Evolutionary conservation across 768 basidiomycete species (phyloP).

Genomic region (Agaricus subrufescens): DNA sequence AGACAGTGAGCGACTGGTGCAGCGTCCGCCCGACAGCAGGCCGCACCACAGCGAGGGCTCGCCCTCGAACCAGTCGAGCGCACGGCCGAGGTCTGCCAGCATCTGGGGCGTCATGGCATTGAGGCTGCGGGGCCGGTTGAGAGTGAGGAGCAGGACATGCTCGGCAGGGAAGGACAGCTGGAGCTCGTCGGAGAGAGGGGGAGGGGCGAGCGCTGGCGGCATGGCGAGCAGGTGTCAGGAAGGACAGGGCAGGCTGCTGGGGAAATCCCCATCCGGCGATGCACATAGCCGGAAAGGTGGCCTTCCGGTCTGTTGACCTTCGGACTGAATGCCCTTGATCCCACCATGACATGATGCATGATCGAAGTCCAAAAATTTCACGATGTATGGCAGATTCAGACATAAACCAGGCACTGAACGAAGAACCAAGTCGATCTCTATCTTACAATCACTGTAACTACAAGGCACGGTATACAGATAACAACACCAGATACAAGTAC

Average conservation of each 20-base stretch:
- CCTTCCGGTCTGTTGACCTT: background rate
- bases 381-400: constrained; percentile 4
- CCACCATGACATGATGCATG: background rate
- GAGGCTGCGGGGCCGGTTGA: constrained; percentile 64
- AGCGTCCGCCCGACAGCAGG: constrained; percentile 13
- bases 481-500: constrained; percentile 1
- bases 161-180: constrained; percentile 32
- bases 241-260: too few species aligned
- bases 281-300: constrained; percentile 2
- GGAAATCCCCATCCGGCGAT: constrained; percentile 5
- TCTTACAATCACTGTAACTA: constrained; percentile 10
- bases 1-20: background rate
- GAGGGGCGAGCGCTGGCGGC: constrained; percentile 17
- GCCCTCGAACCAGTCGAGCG: constrained; percentile 71
- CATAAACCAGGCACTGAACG: constrained; percentile 10
- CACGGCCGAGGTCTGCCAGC: constrained; percentile 40
- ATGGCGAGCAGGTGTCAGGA: constrained; percentile 11
- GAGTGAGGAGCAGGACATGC: constrained; percentile 34
- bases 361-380: background rate
- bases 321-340: background rate
- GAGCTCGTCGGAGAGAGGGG: constrained; percentile 31
- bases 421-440: constrained; percentile 11
- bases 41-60: constrained; percentile 66
- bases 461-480: constrained; percentile 8
- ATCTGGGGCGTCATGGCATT: constrained; percentile 72